Base-by-base conservation (phyloP, 2,329 filamentous ascomycete genomes). In the Alternaria incomplexa region DNA sequence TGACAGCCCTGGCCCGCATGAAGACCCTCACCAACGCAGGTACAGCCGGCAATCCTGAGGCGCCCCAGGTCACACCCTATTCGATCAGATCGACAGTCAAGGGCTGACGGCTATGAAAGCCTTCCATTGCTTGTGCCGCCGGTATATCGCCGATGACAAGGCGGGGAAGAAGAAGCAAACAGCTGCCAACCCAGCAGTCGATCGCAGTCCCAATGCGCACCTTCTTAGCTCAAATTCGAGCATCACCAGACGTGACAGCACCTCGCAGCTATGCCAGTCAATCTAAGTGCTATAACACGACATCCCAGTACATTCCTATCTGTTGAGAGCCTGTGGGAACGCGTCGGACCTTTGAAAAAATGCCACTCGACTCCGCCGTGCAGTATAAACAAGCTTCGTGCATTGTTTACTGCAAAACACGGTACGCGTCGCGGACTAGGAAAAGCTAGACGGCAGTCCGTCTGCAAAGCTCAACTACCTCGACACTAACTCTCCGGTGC, bases 61-160 rank as follows among this genome's bases (percentile, higher is more conserved):
- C 64, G 52, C 22, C 12, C 20, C 11, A 45, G 25, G 58, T 66
- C 51, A 50, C 58, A 62, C 58, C 55, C 47, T 43, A 40, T 30
- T 43, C 52, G 25, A 23, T 45, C 43, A 52, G 12, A 28, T 32
- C 10, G 44, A 47, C 28, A 57, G 17, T 30, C 2, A 17, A 25
- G 9, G 25, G 17, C 12, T 25, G 17, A 48, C 32, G 25, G 32
- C 50, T 52, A 17, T 17, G 40, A 25, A 26, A 46, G 46, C 48
- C 32, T 32, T 48, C 47, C n/a, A 4, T 58, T 62, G 54, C 54
- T 60, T 60, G 44, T 58, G 36, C 48, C 59, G 47, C 30, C 59
- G 28, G 59, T 45, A 52, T 30, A 40, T 47, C 36, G 56, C 47
- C 47, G 15, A 58, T 52, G 54, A 44, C 52, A 44, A 40, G 48